Evolutionary conservation across 495 filamentous ascomycete genomes (phyloP).

Genomic region (Trichoderma orchidacearum): DNA sequence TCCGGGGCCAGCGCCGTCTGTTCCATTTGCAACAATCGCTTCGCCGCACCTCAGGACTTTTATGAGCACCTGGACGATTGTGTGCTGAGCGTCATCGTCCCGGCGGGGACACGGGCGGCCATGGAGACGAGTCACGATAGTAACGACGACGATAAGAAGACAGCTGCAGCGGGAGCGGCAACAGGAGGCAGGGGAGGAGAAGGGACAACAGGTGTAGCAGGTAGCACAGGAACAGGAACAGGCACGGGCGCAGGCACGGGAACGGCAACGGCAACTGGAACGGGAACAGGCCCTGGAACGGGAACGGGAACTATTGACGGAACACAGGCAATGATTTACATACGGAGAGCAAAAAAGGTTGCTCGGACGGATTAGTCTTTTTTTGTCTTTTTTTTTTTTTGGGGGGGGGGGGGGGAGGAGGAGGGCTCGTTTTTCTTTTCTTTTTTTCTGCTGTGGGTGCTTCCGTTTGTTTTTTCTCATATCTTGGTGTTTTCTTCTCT

Average conservation of each 20-base stretch:
- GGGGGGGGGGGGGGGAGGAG: no score
- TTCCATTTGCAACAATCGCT: constrained; percentile 86
- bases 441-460: no score
- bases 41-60: constrained; percentile 89
- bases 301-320: background rate
- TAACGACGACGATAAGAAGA: background rate
- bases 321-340: background rate
- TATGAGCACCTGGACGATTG: constrained; percentile 98
- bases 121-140: background rate
- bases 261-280: background rate
- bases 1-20: constrained; percentile 69
- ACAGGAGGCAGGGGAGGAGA: background rate
- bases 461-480: no score
- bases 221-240: background rate
- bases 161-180: background rate
- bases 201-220: background rate
- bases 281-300: background rate
- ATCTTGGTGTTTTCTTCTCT: background rate
- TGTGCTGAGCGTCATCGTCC: constrained; percentile 89
- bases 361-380: background rate
- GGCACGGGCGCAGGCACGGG: background rate
- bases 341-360: background rate
- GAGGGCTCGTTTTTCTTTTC: no score
- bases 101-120: constrained; percentile 17
- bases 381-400: background rate